Base-by-base conservation (phyloP, 495 filamentous ascomycete genomes). In the Podospora bellae-mahoneyi region DNA sequence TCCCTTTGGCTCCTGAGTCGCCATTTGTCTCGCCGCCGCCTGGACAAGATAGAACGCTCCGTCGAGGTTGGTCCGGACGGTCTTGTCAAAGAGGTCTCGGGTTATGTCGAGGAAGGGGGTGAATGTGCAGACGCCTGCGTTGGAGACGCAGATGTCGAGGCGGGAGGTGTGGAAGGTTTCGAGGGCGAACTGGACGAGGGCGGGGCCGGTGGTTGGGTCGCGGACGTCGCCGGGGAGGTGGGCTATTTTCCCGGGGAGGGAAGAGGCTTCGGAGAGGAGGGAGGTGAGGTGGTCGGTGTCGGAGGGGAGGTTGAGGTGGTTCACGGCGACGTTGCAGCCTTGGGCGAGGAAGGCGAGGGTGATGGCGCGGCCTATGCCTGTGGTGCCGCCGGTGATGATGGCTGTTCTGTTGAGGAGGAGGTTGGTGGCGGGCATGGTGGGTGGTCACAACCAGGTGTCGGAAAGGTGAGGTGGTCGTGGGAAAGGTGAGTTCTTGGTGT, bases 41-140 rank as follows among this genome's bases (percentile, higher is more conserved):
- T 96, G 93, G 13, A 89, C 88, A 19, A 89, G 84, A 79, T 92
- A 93, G 83, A 96, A 97, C 6, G 92, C 89, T 34, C 93, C 93
- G 71, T 89, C 87, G 68, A 97, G 88, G 77, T 96, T 97, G 32
- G 90, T 93, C 13, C 84, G 79, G 23, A 96, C 80, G 0, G 89
- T 93, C 53, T 82, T 80, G 53, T 80, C 71, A 69, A 91, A 88
- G 64, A 93, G 86, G 63, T 87, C 82, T 3, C 81, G 82, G 20
- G 84, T 76, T 34, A 92, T 87, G 83, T 89, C 85, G 13, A 97
- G 81, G 74, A 97, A 93, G 48, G 93, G 89, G 27, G 88, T 88
- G 76, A 96, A 96, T 68, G 90, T 81, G 81, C 91, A 96, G 34
- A 96, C 84, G 2, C 93, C 93, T 0, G 93, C 93, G 80, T 97